Base-by-base conservation (phyloP, 140 eudicot genomes). In the Cichorium intybus region DNA sequence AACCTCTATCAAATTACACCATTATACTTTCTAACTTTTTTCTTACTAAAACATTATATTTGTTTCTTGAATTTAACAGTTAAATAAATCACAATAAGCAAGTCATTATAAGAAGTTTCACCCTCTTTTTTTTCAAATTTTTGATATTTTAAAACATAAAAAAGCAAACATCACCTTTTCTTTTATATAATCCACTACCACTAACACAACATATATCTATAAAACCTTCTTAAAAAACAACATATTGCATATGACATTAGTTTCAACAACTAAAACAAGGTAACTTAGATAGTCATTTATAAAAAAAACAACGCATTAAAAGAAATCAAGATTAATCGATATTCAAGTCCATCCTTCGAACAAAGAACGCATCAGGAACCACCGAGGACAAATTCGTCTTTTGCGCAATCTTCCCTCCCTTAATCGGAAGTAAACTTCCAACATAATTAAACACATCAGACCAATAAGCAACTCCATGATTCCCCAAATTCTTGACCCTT, bases 381-480 rank as follows among this genome's bases (percentile, higher is more conserved):
- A 68, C 66, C 29, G 31, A 33, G 8, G 63, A 56, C 45, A 68
- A 18, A 68, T 69, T 52, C 15, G 75, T 60, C 34, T 23, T 49
- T 49, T 45, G 57, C 0, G 50, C 47, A 17, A 26, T 20, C 56
- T 75, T 75, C 29, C 80, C 80, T 23, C 76, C 76, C 1, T 39
- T 60, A 0, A 75, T 60, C 28, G 80, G 80, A 43, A 60, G 64
- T 34, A 75, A 64, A 22, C 64, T 65, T 26, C 72, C 79, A 60
- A 74, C 63, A 35, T 74, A 55, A 47, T 66, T 74, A 21, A 57
- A 57, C 46, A 75, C 75, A 28, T 68, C 71, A 21, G 80, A 75
- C 63, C 64, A 60, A 53, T 52, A 60, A 35, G 80, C 65, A 51
- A 69, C 75, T 35, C 60, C 70, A 26, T 61, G 64, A 23, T 47